Evolutionary conservation across 129 eudicot species (phyloP), one percentile per base, ranked within the genome.

Genomic region (Apium graveolens): DNA sequence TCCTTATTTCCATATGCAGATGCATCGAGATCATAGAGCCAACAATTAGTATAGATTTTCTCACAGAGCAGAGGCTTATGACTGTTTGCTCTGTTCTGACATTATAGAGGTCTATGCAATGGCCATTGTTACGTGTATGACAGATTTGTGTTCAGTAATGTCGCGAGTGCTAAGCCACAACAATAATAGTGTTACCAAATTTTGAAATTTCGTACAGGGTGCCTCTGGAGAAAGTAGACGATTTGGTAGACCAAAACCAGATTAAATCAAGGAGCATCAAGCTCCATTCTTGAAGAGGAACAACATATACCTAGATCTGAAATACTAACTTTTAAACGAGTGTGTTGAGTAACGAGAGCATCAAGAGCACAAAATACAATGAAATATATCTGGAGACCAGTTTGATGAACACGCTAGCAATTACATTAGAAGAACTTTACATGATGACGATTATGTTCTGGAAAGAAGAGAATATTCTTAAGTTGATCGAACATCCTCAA

Each of bases 401-500:
- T 21, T 24, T 48, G 49, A 74, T 53, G 68, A 20, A 78, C 62
- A 42, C 6, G 65, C 65, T 55, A 55, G 29, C 65, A 24, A 55
- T 55, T n/a, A 55, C 65, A 55, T 24, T 11, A 55, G 31, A 55
- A 31, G 74, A 53, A 68, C 49, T 27, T 57, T 76, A 80, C 79
- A 84, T 46, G 43, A 20, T 51, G 37, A 1, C 65, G 4, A 55
- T 20, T 55, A 55, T 55, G 29, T 55, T 55, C 65, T 55, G 65
- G 65, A 55, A 55, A 24, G 12, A 55, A 55, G 29, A 24, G 7
- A 55, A 55, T 55, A 55, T 46, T 1, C 75, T 81, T 70, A 90
- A 83, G 81, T 86, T 78, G 90, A 88, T 85, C 92, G 84, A 39
- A 82, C 93, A 29, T 39, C 80, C 79, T 94, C 93, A 84, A 94